Conservation (phyloP, 139 green algal genomes). For the Chlamydomonas eustigma region DNA sequence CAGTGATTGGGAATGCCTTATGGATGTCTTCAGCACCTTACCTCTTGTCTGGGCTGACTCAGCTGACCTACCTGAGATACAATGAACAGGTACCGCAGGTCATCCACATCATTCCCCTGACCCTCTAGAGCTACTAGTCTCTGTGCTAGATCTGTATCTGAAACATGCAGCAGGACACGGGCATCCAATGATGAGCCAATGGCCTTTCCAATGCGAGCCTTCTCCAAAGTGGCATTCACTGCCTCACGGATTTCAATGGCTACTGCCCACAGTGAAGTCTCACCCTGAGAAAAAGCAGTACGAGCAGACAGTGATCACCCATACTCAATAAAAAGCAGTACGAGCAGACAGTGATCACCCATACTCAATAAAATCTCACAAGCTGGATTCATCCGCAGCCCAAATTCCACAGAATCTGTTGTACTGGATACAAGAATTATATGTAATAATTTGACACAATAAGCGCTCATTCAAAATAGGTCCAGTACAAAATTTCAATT, state of each 20-base stretch:
- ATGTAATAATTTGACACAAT: too few relatives aligned
- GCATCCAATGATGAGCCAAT: constrained; percentile 38
- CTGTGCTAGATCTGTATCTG: constrained; percentile 26
- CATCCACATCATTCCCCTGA: constrained; percentile 65
- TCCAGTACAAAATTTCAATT: too few relatives aligned
- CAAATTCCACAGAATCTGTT: too few relatives aligned
- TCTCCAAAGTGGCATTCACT: constrained; percentile 78
- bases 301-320: too few relatives aligned
- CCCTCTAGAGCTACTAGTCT: constrained; percentile 54
- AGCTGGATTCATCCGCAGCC: too few relatives aligned
- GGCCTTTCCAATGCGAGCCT: constrained; percentile 25
- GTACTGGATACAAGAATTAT: too few relatives aligned
- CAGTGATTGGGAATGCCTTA: too few relatives aligned
- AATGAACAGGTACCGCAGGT: constrained; percentile 81
- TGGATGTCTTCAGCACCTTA: not conserved
- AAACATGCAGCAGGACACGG: constrained; percentile 65
- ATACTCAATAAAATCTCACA: too few relatives aligned
- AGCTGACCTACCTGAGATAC: constrained; percentile 45
- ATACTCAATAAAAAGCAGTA: too few relatives aligned
- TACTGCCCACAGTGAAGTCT: constrained; percentile 40
- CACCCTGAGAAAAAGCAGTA: constrained; percentile 21
- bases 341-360: too few relatives aligned
- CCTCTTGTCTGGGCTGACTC: not conserved
- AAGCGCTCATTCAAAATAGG: too few relatives aligned
- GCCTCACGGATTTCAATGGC: constrained; percentile 58